Conservation (phyloP, 139 green algal genomes). For the Tetraselmis striata region DNA sequence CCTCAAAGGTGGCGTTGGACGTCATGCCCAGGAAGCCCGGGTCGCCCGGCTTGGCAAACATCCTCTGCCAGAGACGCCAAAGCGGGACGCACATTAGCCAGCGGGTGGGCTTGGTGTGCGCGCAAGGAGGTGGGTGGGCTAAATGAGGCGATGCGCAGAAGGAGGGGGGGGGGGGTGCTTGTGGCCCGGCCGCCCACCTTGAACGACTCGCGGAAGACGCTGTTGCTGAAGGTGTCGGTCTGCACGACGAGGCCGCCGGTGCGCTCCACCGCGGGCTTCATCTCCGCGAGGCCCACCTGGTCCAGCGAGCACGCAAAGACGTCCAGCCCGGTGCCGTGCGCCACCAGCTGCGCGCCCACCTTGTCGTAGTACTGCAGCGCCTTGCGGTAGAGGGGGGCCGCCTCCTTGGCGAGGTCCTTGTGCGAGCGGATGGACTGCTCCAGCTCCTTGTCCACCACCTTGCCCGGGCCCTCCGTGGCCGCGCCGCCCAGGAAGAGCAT, state of each 20-base stretch:
- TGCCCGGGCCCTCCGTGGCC: slow-evolving; percentile 81
- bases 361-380: slow-evolving; percentile 86
- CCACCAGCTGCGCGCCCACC: slow-evolving; percentile 70
- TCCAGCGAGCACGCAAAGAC: slow-evolving; percentile 93
- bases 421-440: slow-evolving; percentile 83
- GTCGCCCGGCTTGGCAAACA: slow-evolving; percentile 61
- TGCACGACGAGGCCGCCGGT: slow-evolving; percentile 86
- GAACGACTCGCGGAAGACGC: slow-evolving; percentile 84
- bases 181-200: too few species aligned
- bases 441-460: slow-evolving; percentile 77
- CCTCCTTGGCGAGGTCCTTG: slow-evolving; percentile 89
- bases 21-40: slow-evolving; percentile 52
- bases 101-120: too few species aligned
- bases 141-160: too few species aligned
- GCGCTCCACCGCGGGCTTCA: slow-evolving; percentile 79
- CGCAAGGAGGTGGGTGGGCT: too few species aligned
- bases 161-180: too few species aligned
- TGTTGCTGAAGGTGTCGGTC: slow-evolving; percentile 81
- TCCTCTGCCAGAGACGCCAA: slow-evolving; percentile 10
- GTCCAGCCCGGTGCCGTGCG: slow-evolving; percentile 83
- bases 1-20: slow-evolving; percentile 75
- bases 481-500: slow-evolving; percentile 90
- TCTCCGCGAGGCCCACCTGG: slow-evolving; percentile 93
- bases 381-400: slow-evolving; percentile 77
- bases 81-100: too few species aligned